Base-by-base conservation (phyloP, 169 alveolate genomes). In the Plasmodium billcollinsi region DNA sequence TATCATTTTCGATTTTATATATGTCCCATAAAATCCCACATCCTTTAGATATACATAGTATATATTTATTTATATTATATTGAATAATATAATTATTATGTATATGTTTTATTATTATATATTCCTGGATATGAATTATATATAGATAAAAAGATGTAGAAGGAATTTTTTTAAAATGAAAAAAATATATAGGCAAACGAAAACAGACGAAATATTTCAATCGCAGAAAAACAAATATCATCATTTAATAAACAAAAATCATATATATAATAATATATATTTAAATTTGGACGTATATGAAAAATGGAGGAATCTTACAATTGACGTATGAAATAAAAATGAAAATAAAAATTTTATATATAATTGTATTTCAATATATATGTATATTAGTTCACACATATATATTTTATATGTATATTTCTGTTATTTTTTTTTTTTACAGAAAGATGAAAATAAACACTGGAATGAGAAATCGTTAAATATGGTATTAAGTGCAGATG, bases 131-230 rank as follows among this genome's bases (percentile, higher is more conserved):
- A 33, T 33, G 43, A 33, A 59, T 33, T 66, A 45, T 61, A 74
- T 45, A 29, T 29, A 65, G 50, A 65, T 29, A 50, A 63, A 76
- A 76, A 74, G 67, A 76, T 76, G 89, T 76, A 76, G 89, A 76
- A 76, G 67, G 63, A 74, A 61, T 61, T 74, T 65, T 29, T 59
- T 47, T 49, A 76, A 76, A 76, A 76, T 76, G 89, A 76, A 76
- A 76, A 76, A 76, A 76, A 76, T 63, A 76, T 76, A 76, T 33
- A 76, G 69, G 76, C 78, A 63, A 76, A 76, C 78, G 47, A 76
- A 76, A 76, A 76, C 89, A 66, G 89, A 76, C 59, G 89, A 76
- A 52, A 76, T 76, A 63, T 76, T 76, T 76, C 75, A 76, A 47
- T 61, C 89, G 20, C 89, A 76, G 29, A 76, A 76, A 76, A 76